These are phyloP conservation scores for Candida broadrunensis DNA, from an alignment of 805 yeast species.

Conservation along the genomic window DNA sequence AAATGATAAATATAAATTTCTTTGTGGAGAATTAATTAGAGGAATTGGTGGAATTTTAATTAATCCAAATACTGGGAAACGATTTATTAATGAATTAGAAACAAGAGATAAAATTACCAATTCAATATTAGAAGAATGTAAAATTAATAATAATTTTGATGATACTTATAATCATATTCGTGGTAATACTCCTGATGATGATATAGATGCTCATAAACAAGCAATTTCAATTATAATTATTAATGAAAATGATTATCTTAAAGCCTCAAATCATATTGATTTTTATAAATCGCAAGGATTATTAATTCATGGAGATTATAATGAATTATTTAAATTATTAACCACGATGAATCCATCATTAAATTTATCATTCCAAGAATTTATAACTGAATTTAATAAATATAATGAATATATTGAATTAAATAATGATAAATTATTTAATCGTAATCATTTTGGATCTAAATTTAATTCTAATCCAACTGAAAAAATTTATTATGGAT, in stretches of 20 bases:
- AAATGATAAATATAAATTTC: conserved; percentile 45
- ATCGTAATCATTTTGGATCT: conserved; percentile 29
- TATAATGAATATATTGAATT: conserved; percentile 8
- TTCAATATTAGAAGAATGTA: conserved; percentile 31
- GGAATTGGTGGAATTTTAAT: conserved; percentile 58
- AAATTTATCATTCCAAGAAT: conserved; percentile 4
- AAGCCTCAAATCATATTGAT: conserved; percentile 47
- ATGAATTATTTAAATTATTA: conserved; percentile 14
- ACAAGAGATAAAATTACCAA: conserved; percentile 54
- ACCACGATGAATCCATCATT: conserved; percentile 11
- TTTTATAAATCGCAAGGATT: conserved; percentile 39
- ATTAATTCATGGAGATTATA: conserved; percentile 19
- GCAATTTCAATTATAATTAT: conserved; percentile 26
- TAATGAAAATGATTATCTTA: conserved; percentile 42
- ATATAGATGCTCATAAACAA: conserved; percentile 3
- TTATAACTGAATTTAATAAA: conserved; percentile 13
- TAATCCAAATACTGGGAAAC: conserved; percentile 39
- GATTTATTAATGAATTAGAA: conserved; percentile 53
- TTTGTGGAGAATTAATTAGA: conserved; percentile 60
- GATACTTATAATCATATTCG: no score
- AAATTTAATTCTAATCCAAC: conserved; percentile 9
- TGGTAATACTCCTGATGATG: conserved; percentile 3
- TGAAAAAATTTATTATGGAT: conserved; percentile 42
- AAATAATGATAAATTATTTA: conserved; percentile 25
- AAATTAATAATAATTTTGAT: no score